Evolutionary conservation across 192 early-diverging fungal genomes (phyloP).

Genomic region (Coemansia sp.): DNA sequence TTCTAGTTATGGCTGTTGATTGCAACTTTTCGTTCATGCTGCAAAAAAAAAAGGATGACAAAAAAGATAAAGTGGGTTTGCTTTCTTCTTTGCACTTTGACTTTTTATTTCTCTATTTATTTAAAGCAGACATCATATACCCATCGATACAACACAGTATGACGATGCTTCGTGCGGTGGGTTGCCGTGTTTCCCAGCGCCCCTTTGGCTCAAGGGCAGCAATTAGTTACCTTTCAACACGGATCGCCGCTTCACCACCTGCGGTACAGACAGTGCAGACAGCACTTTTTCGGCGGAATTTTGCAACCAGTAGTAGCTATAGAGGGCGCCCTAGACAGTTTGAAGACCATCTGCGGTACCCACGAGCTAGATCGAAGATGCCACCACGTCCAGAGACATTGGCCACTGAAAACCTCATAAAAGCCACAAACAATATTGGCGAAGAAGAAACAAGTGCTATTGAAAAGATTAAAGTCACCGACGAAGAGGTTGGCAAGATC

Average conservation of each 20-base stretch:
- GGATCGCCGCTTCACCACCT: not conserved
- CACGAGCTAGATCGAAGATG: conserved; percentile 21
- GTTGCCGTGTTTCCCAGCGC: conserved; percentile 12
- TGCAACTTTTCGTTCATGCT: no score
- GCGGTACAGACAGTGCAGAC: not conserved
- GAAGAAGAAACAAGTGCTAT: conserved; percentile 8
- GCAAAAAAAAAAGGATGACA: no score
- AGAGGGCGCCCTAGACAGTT: conserved; percentile 17
- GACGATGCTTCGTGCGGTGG: conserved; percentile 30
- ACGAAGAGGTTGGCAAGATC: conserved; percentile 45
- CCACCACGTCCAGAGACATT: conserved; percentile 27
- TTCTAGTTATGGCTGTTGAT: no score
- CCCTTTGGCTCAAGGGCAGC: not conserved
- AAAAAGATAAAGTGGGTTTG: no score
- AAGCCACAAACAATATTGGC: conserved; percentile 1
- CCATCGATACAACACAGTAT: not conserved
- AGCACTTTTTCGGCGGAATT: not conserved
- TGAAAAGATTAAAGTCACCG: conserved; percentile 34
- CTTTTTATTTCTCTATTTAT: conserved; percentile 5
- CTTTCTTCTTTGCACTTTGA: not conserved
- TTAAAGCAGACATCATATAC: not conserved
- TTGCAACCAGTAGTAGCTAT: not conserved
- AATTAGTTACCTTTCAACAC: not conserved
- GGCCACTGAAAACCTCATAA: conserved; percentile 22
- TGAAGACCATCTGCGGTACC: conserved; percentile 38